These are phyloP conservation scores for Nicotiana tabacum DNA, from an alignment of 257 asterid genomes.

Conservation along the genomic window DNA sequence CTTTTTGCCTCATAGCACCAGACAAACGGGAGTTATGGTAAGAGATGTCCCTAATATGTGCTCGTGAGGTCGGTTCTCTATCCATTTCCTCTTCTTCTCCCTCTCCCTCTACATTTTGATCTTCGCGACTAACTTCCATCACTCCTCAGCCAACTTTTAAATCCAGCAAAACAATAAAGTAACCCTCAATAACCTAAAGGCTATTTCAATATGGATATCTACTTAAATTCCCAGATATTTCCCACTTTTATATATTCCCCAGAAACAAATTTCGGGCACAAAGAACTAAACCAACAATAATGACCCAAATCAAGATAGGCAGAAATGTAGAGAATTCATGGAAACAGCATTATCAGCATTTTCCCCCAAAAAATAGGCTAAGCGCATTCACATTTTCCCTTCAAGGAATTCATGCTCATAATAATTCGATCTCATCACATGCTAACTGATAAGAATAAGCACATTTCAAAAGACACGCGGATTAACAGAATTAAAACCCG, in stretches of 20 bases:
- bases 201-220: not conserved
- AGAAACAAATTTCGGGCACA: not conserved
- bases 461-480: not conserved
- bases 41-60: slow-evolving; percentile 14
- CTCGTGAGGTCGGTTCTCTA: slow-evolving; percentile 24
- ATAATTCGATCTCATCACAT: not conserved
- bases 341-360: not conserved
- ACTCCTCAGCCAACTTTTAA: not conserved
- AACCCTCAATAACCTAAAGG: not conserved
- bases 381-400: not conserved
- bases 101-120: slow-evolving; percentile 23
- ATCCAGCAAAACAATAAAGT: not conserved
- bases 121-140: slow-evolving; percentile 51
- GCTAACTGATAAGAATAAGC: not conserved
- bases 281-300: not conserved
- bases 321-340: not conserved
- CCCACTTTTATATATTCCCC: not conserved
- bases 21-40: slow-evolving; percentile 29
- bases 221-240: not conserved
- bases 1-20: slow-evolving; percentile 61
- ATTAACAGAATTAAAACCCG: not conserved
- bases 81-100: slow-evolving; percentile 51
- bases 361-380: not conserved
- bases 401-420: not conserved
- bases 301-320: not conserved